A percentile compares a stretch with the other conserved stretches of the same genome.
phyloP scores from a whole-genome alignment of 2,329 filamentous ascomycete genomes.

The Nectriaceae sp. region DNA sequence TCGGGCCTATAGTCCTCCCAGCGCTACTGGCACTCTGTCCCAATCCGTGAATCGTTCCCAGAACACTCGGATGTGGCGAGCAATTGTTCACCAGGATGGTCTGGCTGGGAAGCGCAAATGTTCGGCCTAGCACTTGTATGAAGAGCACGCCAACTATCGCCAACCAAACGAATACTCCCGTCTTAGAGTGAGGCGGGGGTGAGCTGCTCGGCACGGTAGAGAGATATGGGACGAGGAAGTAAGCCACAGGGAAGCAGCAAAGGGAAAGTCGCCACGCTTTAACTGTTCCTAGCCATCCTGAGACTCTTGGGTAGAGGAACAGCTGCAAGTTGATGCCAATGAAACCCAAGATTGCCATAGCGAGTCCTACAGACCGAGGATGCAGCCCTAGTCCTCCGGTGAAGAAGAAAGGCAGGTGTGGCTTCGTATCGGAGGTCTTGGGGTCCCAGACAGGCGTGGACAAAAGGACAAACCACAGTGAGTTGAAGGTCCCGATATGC shows the following conservation, averaged over 20 bases:
- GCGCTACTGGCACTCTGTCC: constrained; percentile 61
- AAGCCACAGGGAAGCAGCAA: constrained; percentile 70
- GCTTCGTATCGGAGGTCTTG: constrained; percentile 29
- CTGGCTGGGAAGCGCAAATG: constrained; percentile 56
- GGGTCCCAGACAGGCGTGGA: constrained; percentile 66
- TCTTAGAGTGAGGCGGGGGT: constrained; percentile 51
- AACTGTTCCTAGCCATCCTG: constrained; percentile 67
- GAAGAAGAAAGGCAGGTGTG: constrained; percentile 59
- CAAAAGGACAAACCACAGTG: constrained; percentile 75
- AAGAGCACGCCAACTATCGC: constrained; percentile 63
- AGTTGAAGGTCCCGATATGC: constrained; percentile 75
- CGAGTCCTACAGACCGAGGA: constrained; percentile 70
- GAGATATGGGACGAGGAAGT: constrained; percentile 70
- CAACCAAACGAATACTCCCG: constrained; percentile 62
- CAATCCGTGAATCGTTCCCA: constrained; percentile 51
- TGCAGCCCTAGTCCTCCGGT: constrained; percentile 76
- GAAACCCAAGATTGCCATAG: constrained; percentile 74
- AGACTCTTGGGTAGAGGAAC: constrained; percentile 62
- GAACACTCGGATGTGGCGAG: constrained; percentile 48
- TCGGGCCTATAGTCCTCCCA: constrained; percentile 60
- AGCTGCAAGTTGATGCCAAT: constrained; percentile 68
- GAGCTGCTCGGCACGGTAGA: constrained; percentile 63
- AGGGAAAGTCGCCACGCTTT: constrained; percentile 69
- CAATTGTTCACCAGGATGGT: constrained; percentile 51
- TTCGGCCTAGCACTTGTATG: constrained; percentile 67